A percentile compares a stretch with the other conserved stretches of the same genome.
phyloP scores from a whole-genome alignment of 2,329 filamentous ascomycete species.

The Dryadomyces sulphureus region DNA sequence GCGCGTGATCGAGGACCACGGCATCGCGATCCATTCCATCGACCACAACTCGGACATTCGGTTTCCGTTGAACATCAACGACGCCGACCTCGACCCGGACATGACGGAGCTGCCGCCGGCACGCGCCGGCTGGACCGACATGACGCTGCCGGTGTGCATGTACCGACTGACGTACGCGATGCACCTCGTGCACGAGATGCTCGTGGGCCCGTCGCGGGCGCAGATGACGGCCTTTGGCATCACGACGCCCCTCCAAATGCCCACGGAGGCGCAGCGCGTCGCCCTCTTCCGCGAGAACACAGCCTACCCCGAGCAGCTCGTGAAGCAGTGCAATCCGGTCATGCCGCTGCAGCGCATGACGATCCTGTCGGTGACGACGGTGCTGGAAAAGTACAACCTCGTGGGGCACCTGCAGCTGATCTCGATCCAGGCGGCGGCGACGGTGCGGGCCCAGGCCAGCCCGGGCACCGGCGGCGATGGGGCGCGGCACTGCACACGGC shows the following conservation, averaged over 20 bases:
- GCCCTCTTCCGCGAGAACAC: slow-evolving; percentile 13
- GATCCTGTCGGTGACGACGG: slow-evolving; percentile 11
- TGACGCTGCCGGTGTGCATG: slow-evolving; percentile 35
- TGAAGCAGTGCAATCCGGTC: slow-evolving; percentile 32
- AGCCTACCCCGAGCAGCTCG: slow-evolving; percentile 30
- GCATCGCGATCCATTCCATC: slow-evolving; percentile 17
- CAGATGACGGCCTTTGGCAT: neutral
- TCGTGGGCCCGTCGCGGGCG: neutral
- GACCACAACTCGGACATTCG: slow-evolving; percentile 27
- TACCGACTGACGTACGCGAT: slow-evolving; percentile 32
- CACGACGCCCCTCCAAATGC: neutral
- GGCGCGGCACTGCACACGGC: too few species aligned
- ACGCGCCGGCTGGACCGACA: slow-evolving; percentile 35
- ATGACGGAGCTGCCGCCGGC: slow-evolving; percentile 25
- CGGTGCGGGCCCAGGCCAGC: too few species aligned
- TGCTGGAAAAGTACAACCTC: slow-evolving; percentile 16
- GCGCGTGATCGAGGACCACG: slow-evolving; percentile 35
- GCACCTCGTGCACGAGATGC: slow-evolving; percentile 24
- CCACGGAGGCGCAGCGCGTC: slow-evolving; percentile 5
- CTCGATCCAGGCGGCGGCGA: neutral
- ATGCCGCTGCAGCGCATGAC: slow-evolving; percentile 23
- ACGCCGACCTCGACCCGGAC: slow-evolving; percentile 28
- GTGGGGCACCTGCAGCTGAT: slow-evolving; percentile 14
- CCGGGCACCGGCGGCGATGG: slow-evolving; percentile 4
- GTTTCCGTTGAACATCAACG: slow-evolving; percentile 37